Evolutionary conservation across 768 basidiomycete genomes (phyloP).

Genomic region (Lentinula guzmanii): DNA sequence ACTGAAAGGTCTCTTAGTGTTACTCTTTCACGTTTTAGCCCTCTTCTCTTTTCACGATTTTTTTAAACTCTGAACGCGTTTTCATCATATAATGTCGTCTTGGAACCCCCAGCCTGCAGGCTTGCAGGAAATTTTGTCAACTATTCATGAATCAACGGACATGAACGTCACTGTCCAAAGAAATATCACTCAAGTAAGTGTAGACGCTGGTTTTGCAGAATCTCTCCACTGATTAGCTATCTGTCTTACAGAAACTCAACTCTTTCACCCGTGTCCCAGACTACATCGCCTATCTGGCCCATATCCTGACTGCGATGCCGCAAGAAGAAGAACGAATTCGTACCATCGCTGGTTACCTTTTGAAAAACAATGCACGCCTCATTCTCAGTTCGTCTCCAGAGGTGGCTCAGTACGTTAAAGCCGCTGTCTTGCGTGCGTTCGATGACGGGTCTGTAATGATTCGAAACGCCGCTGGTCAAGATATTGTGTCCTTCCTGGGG

Average conservation of each 20-base stretch:
- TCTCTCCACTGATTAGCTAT: slow-evolving; percentile 15
- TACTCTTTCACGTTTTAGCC: slow-evolving; percentile 15
- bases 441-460: slow-evolving; percentile 79
- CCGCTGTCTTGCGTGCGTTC: slow-evolving; percentile 75
- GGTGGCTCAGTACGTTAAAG: slow-evolving; percentile 70
- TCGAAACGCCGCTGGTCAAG: slow-evolving; percentile 90
- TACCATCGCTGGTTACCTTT: slow-evolving; percentile 91
- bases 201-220: slow-evolving; percentile 5
- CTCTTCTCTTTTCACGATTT: slow-evolving; percentile 19
- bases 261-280: slow-evolving; percentile 84
- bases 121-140: slow-evolving; percentile 87
- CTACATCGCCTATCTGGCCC: slow-evolving; percentile 93
- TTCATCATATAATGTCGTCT: slow-evolving; percentile 46
- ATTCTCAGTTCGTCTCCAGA: slow-evolving; percentile 63
- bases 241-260: slow-evolving; percentile 67
- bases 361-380: slow-evolving; percentile 91
- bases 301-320: slow-evolving; percentile 78
- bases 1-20: background rate
- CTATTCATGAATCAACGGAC: slow-evolving; percentile 88
- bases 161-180: slow-evolving; percentile 70
- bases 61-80: slow-evolving; percentile 29
- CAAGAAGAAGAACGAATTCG: slow-evolving; percentile 90
- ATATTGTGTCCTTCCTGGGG: slow-evolving; percentile 84
- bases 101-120: slow-evolving; percentile 86
- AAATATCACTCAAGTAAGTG: slow-evolving; percentile 73